Evolutionary conservation across 345 rosid genomes (phyloP).

Genomic region (Trapa incisa): DNA sequence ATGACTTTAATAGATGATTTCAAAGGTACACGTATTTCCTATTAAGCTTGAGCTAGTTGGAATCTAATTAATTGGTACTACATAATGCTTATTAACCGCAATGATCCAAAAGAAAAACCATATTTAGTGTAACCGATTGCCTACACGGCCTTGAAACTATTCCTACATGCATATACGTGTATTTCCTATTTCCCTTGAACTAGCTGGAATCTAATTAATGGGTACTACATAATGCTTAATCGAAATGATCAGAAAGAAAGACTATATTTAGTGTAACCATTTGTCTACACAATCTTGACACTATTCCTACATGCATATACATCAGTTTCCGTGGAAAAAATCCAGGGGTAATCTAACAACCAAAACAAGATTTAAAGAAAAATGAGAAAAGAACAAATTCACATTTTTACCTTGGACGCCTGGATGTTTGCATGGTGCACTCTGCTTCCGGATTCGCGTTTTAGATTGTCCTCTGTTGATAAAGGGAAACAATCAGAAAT

Average conservation of each 20-base stretch:
- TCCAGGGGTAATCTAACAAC: neutral
- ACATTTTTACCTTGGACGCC: slow-evolving; percentile 51
- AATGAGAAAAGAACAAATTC: neutral
- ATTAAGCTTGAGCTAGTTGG: too few species aligned
- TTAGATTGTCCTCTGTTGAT: slow-evolving; percentile 73
- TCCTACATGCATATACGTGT: neutral
- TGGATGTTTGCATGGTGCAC: slow-evolving; percentile 88
- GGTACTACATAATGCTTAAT: neutral
- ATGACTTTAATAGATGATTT: too few species aligned
- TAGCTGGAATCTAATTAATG: neutral
- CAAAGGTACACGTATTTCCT: too few species aligned
- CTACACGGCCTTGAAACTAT: too few species aligned
- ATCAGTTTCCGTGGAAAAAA: neutral
- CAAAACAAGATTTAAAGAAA: neutral
- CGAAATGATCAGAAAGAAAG: neutral
- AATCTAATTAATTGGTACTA: too few species aligned
- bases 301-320: neutral
- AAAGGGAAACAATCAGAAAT: neutral
- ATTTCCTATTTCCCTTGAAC: neutral
- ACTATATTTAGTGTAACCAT: neutral
- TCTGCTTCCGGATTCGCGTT: slow-evolving; percentile 88
- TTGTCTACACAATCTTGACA: neutral
- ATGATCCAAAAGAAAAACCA: too few species aligned
- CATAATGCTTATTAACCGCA: too few species aligned
- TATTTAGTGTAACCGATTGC: neutral